Evolutionary conservation across 192 early-diverging fungal species (phyloP), one percentile per base, ranked within the genome.

Genomic region (Lobulomyces angularis): DNA sequence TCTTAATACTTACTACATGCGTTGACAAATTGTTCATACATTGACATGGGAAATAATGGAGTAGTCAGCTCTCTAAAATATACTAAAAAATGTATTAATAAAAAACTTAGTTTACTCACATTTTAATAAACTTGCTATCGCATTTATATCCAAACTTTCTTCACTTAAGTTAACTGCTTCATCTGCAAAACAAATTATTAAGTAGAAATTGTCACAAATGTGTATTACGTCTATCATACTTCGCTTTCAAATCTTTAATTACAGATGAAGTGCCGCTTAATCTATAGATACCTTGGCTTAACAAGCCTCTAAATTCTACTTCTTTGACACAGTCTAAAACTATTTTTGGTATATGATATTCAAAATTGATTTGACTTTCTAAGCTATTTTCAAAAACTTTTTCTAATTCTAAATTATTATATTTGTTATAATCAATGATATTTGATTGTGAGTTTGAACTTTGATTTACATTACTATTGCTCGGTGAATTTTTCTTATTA

Each of bases 51-150:
- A 38, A 76, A 67, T 18, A 76, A 22, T 12, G 73, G 69, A 35
- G 65, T 62, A 8, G 59, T 50, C 6, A 76, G 55, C 47, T 76
- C 73, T 17, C 73, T 45, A 46, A 76, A 68, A 38, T 67, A 76
- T 7, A 67, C 65, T 71, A 44, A 9, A 3, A 16, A 37, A 19
- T 46, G 26, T 12, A 45, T 20, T 9, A 58, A 2, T 5, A 2
- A 4, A 5, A 4, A 28, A 27, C 7, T 27, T 31, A 22, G 8
- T 20, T 47, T 50, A 36, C 46, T 53, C 37, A 72, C 70, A 46
- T 50, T 74, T 74, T 36, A 74, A 39, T 2, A 62, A 27, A 35
- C 55, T 55, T 3, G 71, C 48, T 3, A 69, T 43, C 17, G 55
- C 71, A 41, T 74, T 74, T 25, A 74, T 61, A 47, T 74, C 71